Evolutionary conservation across 73 alveolate genomes (phyloP).

Genomic region (Tetrahymena borealis): DNA sequence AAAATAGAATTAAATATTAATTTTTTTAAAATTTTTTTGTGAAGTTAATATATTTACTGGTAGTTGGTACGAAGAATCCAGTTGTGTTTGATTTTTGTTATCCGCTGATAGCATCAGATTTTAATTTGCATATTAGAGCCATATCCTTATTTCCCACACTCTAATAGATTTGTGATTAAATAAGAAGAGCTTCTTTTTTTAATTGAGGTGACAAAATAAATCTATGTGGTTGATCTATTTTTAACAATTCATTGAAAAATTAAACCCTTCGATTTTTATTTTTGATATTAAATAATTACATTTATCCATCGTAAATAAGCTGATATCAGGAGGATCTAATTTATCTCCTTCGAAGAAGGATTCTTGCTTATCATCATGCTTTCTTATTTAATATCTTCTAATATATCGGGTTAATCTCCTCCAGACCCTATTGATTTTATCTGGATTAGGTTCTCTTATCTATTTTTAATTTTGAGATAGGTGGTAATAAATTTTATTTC

Average conservation of each 20-base stretch:
- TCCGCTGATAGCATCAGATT: neutral
- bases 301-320: neutral
- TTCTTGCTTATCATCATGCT: neutral
- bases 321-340: neutral
- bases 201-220: neutral
- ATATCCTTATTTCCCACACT: neutral
- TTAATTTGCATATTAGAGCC: neutral
- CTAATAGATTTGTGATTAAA: neutral
- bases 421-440: neutral
- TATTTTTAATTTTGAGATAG: too few relatives aligned
- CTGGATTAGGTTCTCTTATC: neutral
- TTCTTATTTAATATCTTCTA: neutral
- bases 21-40: neutral
- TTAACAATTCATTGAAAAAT: neutral
- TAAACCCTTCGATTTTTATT: neutral
- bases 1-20: too few relatives aligned
- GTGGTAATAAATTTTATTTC: too few relatives aligned
- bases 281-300: neutral
- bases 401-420: neutral
- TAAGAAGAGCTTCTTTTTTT: neutral
- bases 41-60: neutral
- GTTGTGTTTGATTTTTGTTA: neutral
- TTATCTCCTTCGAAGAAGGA: neutral
- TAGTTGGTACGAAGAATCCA: neutral
- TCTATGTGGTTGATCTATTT: neutral